Conservation (phyloP, 2,329 filamentous ascomycete species). For the Colletotrichum musicola region DNA sequence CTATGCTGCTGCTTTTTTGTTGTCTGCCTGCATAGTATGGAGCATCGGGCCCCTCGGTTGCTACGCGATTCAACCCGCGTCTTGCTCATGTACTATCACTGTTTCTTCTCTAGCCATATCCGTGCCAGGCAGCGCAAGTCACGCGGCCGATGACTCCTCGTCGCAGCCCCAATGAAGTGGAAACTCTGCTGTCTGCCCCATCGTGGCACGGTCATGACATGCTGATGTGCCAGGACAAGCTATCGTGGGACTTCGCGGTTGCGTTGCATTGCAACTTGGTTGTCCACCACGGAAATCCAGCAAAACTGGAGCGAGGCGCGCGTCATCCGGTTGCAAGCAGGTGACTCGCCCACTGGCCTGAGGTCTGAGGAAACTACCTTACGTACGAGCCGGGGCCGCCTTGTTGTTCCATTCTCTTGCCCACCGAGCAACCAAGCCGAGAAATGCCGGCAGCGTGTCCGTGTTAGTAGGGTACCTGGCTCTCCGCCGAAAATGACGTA, state of each 20-base stretch:
- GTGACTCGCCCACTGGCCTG: constrained; percentile 10
- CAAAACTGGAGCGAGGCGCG: background rate
- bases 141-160: constrained; percentile 1
- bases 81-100: background rate
- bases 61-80: background rate
- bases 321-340: constrained; percentile 9
- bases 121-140: constrained; percentile 2
- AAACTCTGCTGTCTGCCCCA: background rate
- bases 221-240: background rate
- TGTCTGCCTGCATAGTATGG: background rate
- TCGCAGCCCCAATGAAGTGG: background rate
- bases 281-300: background rate
- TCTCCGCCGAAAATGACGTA: constrained; percentile 25
- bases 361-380: constrained; percentile 7
- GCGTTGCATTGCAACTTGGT: background rate
- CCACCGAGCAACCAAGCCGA: constrained; percentile 30
- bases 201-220: background rate
- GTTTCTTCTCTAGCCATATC: background rate
- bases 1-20: constrained; percentile 2
- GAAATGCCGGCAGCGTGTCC: constrained; percentile 28
- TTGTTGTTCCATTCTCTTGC: background rate
- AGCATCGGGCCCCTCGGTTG: background rate
- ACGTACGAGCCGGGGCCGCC: background rate
- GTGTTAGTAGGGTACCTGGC: constrained; percentile 37
- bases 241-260: constrained; percentile 15